Evolutionary conservation across 306 rosid genomes (phyloP).

Genomic region (Vicia sativa): DNA sequence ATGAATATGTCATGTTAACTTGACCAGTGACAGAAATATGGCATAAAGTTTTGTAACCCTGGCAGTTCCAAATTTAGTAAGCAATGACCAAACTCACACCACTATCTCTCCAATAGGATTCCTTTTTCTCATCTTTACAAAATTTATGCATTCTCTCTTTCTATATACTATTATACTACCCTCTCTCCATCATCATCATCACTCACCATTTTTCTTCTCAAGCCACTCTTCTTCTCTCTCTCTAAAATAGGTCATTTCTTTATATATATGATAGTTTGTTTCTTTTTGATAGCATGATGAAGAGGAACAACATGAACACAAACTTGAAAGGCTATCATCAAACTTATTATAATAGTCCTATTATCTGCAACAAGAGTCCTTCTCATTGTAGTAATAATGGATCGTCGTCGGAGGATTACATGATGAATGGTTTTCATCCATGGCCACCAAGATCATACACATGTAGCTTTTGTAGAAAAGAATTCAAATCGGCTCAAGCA

Average conservation of each 20-base stretch:
- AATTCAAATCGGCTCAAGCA: conserved; percentile 96
- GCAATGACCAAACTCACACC: conserved; percentile 58
- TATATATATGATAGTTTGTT: conserved; percentile 34
- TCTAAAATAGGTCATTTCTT: conserved; percentile 1
- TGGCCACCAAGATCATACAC: conserved; percentile 95
- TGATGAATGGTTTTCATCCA: conserved; percentile 59
- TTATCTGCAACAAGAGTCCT: neutral
- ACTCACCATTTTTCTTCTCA: conserved; percentile 34
- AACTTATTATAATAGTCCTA: neutral
- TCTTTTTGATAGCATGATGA: conserved; percentile 46
- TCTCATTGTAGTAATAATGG: neutral
- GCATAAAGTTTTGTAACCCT: conserved; percentile 62
- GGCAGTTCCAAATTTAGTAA: conserved; percentile 61
- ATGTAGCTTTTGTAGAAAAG: conserved; percentile 86
- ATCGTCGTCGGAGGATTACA: conserved; percentile 33
- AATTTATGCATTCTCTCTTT: conserved; percentile 38
- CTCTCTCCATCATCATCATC: conserved; percentile 38
- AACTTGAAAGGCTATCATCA: conserved; percentile 40
- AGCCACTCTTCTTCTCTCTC: conserved; percentile 33
- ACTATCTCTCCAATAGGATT: conserved; percentile 57
- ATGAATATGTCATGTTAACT: conserved; percentile 48
- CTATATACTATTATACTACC: neutral
- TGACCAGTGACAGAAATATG: conserved; percentile 64
- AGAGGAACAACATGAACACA: conserved; percentile 43
- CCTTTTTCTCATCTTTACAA: conserved; percentile 44